Conservation (phyloP, 2,329 filamentous ascomycete genomes). For the Huntiella omanensis region DNA sequence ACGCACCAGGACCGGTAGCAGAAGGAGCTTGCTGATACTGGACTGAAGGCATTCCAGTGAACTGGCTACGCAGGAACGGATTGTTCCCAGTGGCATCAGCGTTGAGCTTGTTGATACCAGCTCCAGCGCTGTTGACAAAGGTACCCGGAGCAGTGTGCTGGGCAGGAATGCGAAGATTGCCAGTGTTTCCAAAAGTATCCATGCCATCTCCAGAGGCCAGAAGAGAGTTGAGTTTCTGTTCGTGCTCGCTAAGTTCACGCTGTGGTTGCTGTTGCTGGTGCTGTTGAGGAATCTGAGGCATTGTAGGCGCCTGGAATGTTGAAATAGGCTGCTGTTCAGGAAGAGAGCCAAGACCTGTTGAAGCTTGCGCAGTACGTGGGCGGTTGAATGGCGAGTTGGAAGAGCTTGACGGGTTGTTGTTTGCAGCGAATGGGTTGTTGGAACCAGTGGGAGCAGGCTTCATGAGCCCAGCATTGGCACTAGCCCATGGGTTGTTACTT, state of each 20-base stretch:
- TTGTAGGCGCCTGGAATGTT: slow-evolving; percentile 28
- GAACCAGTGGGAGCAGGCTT: slow-evolving; percentile 80
- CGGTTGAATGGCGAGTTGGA: slow-evolving; percentile 39
- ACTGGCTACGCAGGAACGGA: slow-evolving; percentile 72
- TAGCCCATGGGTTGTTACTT: slow-evolving; percentile 88
- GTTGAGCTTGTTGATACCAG: slow-evolving; percentile 53
- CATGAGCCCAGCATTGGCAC: slow-evolving; percentile 39
- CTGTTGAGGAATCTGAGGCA: slow-evolving; percentile 24
- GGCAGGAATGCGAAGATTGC: slow-evolving; percentile 81
- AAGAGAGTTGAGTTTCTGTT: slow-evolving; percentile 67
- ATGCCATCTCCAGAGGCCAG: slow-evolving; percentile 77
- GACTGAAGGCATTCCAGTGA: slow-evolving; percentile 53
- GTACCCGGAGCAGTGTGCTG: slow-evolving; percentile 93
- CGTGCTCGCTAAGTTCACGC: slow-evolving; percentile 41
- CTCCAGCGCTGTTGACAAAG: slow-evolving; percentile 87
- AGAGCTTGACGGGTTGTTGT: slow-evolving; percentile 15
- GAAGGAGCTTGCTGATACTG: slow-evolving; percentile 36
- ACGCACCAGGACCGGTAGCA: slow-evolving; percentile 37
- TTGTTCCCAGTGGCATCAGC: slow-evolving; percentile 64
- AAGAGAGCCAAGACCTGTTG: slow-evolving; percentile 55
- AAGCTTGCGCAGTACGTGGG: slow-evolving; percentile 34
- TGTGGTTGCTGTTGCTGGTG: slow-evolving; percentile 27
- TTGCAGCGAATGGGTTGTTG: slow-evolving; percentile 81
- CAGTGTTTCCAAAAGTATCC: slow-evolving; percentile 96
- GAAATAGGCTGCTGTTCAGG: slow-evolving; percentile 68